Base-by-base conservation (phyloP, 148 eudicot genomes). In the Diospyros kaki region DNA sequence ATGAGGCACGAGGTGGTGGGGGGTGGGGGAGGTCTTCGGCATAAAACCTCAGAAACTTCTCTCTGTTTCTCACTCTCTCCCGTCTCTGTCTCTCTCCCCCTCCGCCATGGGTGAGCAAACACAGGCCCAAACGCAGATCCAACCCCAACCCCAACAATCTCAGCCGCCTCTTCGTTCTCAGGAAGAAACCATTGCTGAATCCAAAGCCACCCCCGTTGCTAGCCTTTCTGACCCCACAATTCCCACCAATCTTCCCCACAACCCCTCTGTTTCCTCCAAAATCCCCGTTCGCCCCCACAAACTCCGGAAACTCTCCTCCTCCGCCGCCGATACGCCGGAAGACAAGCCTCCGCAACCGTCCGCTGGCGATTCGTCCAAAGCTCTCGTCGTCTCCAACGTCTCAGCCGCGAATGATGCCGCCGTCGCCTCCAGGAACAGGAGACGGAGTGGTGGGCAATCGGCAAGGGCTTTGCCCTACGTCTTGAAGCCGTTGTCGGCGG, bases 221-320 rank as follows among this genome's bases (percentile, higher is more conserved):
- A 54, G 56, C 8, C 63, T 51, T 39, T 3, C 75, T 6, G 61
- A 64, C 8, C 63, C 77, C 43, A 66, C 82, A 17, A 66, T 12
- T 11, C 4, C 3, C 13, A 9, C 13, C 41, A 46, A 72, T 62
- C 10, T 79, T 59, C 14, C 84, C 54, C 79, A 54, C 12, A 76
- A 66, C 39, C 11, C 77, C 80, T 53, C 78, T 0, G 78, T 70
- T 70, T 80, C 89, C 60, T 74, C 86, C 59, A 86, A 86, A 79
- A 86, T 86, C 69, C 87, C 89, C 12, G 78, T 81, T 48, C 89
- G 89, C 13, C 89, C 89, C 58, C 83, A 75, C 8, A 86, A 86
- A 59, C 76, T 81, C 66, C 81, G 89, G 9, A 83, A 80, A 66
- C 87, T 86, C 59, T 81, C 89, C 12, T 12, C 60, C 76, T 17